phyloP scores from a whole-genome alignment of 208 protist species.

The Acanthamoeba royreba region DNA sequence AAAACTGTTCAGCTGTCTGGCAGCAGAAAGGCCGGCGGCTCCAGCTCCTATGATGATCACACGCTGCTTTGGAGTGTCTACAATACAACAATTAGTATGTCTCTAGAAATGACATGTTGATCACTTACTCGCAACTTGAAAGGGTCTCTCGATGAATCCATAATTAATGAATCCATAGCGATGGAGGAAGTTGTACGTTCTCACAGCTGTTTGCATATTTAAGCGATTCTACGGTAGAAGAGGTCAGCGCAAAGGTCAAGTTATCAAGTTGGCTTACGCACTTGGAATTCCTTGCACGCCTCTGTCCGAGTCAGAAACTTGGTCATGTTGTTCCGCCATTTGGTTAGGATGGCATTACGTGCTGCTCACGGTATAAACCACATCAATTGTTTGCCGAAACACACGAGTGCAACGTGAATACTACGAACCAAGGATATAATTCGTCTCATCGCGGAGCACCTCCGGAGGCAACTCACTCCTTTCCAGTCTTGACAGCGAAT shows the following conservation, averaged over 20 bases:
- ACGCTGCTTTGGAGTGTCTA: not conserved
- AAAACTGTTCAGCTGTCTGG: not conserved
- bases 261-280: not conserved
- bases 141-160: not conserved
- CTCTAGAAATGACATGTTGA: not conserved
- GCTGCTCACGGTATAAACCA: not conserved
- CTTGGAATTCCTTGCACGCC: not conserved
- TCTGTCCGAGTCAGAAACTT: not conserved
- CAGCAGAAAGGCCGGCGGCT: conserved; percentile 46
- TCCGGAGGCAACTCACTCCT: not conserved
- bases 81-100: too few relatives aligned
- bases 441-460: not conserved
- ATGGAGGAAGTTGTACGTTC: not conserved
- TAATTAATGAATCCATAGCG: conserved; percentile 33
- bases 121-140: not conserved
- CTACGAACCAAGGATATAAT: not conserved
- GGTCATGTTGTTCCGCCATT: not conserved
- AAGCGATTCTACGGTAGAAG: not conserved
- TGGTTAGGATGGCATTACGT: not conserved
- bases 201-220: not conserved
- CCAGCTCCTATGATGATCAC: conserved; percentile 54
- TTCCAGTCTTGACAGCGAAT: not conserved
- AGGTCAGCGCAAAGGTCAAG: not conserved
- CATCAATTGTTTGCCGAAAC: not conserved
- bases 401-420: not conserved